A percentile compares a stretch with the other conserved stretches of the same genome.
These are phyloP conservation scores for Lasiodiplodia sp. DNA, from an alignment of 2,329 filamentous ascomycete genomes.

Conservation along the genomic window DNA sequence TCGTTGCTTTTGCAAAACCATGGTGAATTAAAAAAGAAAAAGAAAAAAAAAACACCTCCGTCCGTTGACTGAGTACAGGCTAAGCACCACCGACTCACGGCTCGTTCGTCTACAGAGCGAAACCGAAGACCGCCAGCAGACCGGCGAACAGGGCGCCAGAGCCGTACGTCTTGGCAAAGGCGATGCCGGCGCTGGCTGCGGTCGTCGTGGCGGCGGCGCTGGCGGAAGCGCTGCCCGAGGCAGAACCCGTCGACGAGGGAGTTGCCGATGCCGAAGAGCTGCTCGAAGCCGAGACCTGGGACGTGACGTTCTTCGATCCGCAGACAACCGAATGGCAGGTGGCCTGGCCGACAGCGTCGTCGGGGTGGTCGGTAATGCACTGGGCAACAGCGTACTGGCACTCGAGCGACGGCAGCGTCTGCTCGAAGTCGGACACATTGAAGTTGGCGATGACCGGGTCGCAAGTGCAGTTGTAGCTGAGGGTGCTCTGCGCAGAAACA, in stretches of 20 bases:
- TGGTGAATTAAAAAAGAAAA: conserved; percentile 10
- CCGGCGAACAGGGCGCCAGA: conserved; percentile 61
- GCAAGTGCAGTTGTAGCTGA: conserved; percentile 67
- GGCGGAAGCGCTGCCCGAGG: conserved; percentile 24
- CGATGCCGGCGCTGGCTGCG: conserved; percentile 54
- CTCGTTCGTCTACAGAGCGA: conserved; percentile 59
- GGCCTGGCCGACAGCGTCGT: conserved; percentile 51
- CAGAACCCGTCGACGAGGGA: conserved; percentile 31
- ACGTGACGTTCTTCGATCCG: conserved; percentile 49
- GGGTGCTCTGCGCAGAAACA: conserved; percentile 49
- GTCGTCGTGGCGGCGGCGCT: conserved; percentile 41
- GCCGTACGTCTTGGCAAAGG: conserved; percentile 58
- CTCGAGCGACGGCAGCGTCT: conserved; percentile 60
- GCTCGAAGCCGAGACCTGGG: conserved; percentile 33
- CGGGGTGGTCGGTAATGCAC: conserved; percentile 56
- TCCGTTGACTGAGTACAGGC: not conserved
- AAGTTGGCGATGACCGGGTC: conserved; percentile 59
- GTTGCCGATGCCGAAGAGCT: conserved; percentile 37
- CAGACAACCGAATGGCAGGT: conserved; percentile 61
- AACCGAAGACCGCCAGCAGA: conserved; percentile 63
- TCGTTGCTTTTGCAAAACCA: conserved; percentile 24
- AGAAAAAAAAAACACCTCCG: conserved; percentile 4
- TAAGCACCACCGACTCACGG: not conserved
- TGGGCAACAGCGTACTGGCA: conserved; percentile 39
- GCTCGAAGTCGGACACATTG: conserved; percentile 62